phyloP scores from a whole-genome alignment of 2,329 filamentous ascomycete genomes.

The Cryphonectria carpinicola region DNA sequence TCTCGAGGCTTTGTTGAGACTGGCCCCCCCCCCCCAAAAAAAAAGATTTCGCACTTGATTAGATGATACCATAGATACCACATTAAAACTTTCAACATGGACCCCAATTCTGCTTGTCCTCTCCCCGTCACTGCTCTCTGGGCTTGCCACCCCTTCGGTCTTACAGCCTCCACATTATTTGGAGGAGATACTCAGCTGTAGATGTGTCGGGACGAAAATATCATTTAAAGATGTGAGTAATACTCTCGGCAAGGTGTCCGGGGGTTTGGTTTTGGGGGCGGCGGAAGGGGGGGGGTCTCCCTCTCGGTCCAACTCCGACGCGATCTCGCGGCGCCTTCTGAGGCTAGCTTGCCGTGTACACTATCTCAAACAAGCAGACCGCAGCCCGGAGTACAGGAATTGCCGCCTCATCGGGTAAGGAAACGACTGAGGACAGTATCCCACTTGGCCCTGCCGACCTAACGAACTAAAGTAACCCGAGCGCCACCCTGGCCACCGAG shows the following conservation, averaged over 20 bases:
- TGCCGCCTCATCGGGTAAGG: no score
- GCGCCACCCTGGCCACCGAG: neutral
- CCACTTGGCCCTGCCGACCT: no score
- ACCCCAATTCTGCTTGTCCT: neutral
- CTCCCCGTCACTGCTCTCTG: neutral
- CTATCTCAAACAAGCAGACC: no score
- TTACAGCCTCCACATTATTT: neutral
- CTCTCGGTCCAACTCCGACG: no score
- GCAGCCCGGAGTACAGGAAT: no score
- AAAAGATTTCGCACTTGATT: neutral
- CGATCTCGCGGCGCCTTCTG: no score
- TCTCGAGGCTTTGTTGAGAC: neutral
- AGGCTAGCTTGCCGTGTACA: no score
- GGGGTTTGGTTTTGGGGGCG: no score
- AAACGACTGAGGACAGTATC: no score
- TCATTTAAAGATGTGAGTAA: neutral
- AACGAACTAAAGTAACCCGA: neutral
- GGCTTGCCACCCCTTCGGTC: neutral
- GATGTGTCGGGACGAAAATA: no score
- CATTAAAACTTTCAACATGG: neutral
- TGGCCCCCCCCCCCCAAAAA: neutral
- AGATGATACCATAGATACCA: conserved; percentile 5
- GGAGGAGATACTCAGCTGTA: neutral
- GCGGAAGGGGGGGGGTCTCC: no score
- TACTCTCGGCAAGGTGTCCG: neutral